Base-by-base conservation (phyloP, 2,329 filamentous ascomycete genomes). In the Onygenales sp. region DNA sequence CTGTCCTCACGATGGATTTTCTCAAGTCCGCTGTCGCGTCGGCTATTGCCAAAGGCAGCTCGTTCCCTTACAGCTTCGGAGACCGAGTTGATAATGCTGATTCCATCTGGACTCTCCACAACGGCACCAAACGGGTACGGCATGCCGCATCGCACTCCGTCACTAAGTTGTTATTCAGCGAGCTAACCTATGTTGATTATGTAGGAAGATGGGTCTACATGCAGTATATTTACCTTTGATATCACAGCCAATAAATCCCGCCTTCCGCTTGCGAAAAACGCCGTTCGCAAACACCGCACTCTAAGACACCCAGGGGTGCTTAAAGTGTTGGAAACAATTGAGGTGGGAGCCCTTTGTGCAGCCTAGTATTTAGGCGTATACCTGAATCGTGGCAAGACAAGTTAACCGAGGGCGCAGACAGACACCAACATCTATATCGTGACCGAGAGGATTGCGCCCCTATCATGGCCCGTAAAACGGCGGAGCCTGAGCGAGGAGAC, bases 141-240 rank as follows among this genome's bases (percentile, higher is more conserved):
- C 66, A 60, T 21, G 39, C 27, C 37, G n/a, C 31, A 9, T 14
- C 11, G 39, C 9, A 6, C 17, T 6, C 34, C 13, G 0, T 60
- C 59, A 46, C 8, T 33, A 37, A 42, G 33, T 42, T 21, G 13
- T 17, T 21, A 37, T 37, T 27, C 6, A 33, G 27, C 7, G 34
- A 32, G 37, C 49, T 58, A 49, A 51, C 55, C 62, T 62, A 55
- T 60, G 49, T 44, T 21, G 14, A 54, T 34, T 32, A 40, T 56
- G 54, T 61, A 96, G 90, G 91, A 97, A 74, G 92, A 97, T 68
- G 84, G 88, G 36, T 95, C 90, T 3, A 84, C 88, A 63, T 98
- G 93, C 73, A 96, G 90, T 74, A 91, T 98, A 60, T 95, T 98
- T 74, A 88, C 90, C 61, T 98, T 98, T 76, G 92, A 98, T 68